Base-by-base conservation (phyloP, 1,284 basidiomycete genomes). In the Meripilus lineatus region DNA sequence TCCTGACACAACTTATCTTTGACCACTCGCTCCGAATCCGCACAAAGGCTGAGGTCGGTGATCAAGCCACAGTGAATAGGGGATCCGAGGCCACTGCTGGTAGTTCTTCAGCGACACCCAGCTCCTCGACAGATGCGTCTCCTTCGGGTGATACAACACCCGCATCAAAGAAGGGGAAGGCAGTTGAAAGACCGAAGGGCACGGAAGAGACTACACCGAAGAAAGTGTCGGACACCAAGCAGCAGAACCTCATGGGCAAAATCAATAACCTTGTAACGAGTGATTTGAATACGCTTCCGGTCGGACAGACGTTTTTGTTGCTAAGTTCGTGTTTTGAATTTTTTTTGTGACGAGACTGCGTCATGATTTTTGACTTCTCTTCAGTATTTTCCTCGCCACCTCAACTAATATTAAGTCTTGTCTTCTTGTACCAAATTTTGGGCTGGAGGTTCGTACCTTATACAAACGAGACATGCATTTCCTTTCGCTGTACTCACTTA, bases 1-100 rank as follows among this genome's bases (percentile, higher is more conserved):
- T 81, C 46, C 53, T 80, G 28, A 79, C 77, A 0, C 73, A 81
- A 50, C 65, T 81, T 3, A 56, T 81, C 4, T 79, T 81, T 56
- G 72, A 77, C 46, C 77, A 79, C 44, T 62, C 77, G 1, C 64
- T 83, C 10, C 68, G 76, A 11, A 70, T 80, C 18, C 69, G 78
- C 18, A 67, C 79, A 61, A 44, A 42, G 21, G 46, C 47, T 14
- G 47, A 42, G 14, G 47, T 22, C 32, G 32, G n/a, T 33, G 32
- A n/a, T n/a, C n/a, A n/a, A n/a, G n/a, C n/a, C n/a, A n/a, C n/a
- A n/a, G n/a, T n/a, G n/a, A n/a, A n/a, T 1, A 8, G n/a, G n/a
- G 28, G 28, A 15, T 38, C 10, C n/a, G 13, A 21, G 38, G 13
- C 41, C 28, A 22, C 38, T 47, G n/a, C 20, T 38, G 3, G 42